These are phyloP conservation scores for Quercus tomentella DNA, from an alignment of 331 rosid species.

Conservation along the genomic window DNA sequence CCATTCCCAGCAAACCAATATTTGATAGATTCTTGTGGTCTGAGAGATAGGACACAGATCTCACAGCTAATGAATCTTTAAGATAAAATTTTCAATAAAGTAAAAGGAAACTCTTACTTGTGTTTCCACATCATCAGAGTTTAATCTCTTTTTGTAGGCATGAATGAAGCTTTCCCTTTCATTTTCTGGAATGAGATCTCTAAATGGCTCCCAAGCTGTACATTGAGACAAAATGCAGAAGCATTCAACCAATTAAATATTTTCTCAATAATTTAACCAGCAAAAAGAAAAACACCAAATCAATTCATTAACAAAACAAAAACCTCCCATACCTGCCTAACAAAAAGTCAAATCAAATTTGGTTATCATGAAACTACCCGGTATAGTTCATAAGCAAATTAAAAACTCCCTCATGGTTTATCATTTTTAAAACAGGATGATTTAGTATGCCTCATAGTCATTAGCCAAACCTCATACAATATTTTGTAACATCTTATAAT, in stretches of 20 bases:
- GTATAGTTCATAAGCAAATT: background rate
- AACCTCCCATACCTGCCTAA: background rate
- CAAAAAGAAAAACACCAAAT: background rate
- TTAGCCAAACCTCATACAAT: background rate
- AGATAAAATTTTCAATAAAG: constrained; percentile 7
- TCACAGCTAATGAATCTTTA: constrained; percentile 1
- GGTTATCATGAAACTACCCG: background rate
- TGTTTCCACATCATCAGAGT: constrained; percentile 64
- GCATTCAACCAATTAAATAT: background rate
- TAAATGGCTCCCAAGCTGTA: constrained; percentile 89
- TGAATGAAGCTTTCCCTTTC: constrained; percentile 72
- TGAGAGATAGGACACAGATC: constrained; percentile 6
- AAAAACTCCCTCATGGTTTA: background rate
- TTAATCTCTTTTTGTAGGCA: constrained; percentile 82
- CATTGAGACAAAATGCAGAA: background rate
- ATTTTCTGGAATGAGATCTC: constrained; percentile 86
- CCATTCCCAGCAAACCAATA: constrained; percentile 3
- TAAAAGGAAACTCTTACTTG: constrained; percentile 49
- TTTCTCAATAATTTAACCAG: background rate
- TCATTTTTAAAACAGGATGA: background rate
- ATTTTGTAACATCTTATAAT: background rate
- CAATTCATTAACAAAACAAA: background rate
- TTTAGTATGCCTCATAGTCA: background rate
- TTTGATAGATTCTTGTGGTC: background rate
- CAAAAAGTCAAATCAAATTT: background rate